These are phyloP conservation scores for Lasiodiplodia theobromae DNA, from an alignment of 2,329 filamentous ascomycete genomes.

Conservation along the genomic window DNA sequence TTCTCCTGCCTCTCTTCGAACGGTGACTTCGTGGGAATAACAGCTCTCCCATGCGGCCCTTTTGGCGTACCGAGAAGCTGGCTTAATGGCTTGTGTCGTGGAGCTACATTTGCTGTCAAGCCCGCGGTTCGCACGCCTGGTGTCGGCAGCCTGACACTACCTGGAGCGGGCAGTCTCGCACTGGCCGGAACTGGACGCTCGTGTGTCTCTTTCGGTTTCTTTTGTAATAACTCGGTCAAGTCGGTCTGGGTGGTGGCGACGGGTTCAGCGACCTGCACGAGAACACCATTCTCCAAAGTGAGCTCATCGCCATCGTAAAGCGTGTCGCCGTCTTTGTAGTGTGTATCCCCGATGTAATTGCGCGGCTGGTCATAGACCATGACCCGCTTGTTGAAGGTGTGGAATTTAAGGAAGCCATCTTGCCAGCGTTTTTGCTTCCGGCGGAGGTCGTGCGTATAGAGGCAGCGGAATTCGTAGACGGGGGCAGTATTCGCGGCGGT, in stretches of 20 bases:
- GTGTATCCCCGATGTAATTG: constrained; percentile 83
- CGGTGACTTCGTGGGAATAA: constrained; percentile 66
- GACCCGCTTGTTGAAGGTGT: constrained; percentile 87
- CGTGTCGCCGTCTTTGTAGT: constrained; percentile 75
- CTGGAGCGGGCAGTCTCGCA: constrained; percentile 51
- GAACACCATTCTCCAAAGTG: constrained; percentile 74
- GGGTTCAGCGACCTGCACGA: constrained; percentile 82
- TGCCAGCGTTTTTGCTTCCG: constrained; percentile 94
- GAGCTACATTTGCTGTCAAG: constrained; percentile 32
- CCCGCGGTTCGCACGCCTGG: constrained; percentile 17
- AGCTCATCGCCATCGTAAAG: constrained; percentile 84
- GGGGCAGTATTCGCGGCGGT: constrained; percentile 69
- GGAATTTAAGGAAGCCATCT: constrained; percentile 86
- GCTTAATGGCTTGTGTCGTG: constrained; percentile 66
- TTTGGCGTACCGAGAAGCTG: constrained; percentile 71
- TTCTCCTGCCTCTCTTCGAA: constrained; percentile 61
- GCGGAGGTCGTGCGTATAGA: constrained; percentile 84
- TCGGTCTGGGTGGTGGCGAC: constrained; percentile 79
- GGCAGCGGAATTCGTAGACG: constrained; percentile 82
- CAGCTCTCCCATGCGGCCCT: constrained; percentile 68
- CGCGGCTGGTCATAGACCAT: constrained; percentile 88
- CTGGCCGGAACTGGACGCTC: constrained; percentile 30
- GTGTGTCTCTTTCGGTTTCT: constrained; percentile 58
- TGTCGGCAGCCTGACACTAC: constrained; percentile 51
- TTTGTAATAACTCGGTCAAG: constrained; percentile 76